A percentile compares a stretch with the other conserved stretches of the same genome.
Conservation (phyloP, 768 basidiomycete genomes). For the Rhodosporidiobolus sp. region DNA sequence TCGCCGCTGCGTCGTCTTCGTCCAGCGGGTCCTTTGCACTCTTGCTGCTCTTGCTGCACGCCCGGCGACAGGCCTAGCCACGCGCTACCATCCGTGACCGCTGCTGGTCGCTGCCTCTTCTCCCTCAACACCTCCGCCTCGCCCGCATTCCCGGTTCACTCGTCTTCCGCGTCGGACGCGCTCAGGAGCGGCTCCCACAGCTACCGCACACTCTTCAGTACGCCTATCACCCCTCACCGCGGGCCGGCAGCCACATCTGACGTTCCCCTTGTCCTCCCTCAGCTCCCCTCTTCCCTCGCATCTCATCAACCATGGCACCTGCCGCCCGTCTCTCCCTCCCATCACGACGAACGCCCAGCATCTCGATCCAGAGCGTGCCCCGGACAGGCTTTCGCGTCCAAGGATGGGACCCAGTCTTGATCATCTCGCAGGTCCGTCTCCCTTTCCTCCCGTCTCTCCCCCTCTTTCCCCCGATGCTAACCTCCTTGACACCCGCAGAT, state of each 20-base stretch:
- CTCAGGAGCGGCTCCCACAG: too few species aligned
- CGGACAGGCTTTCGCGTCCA: constrained; percentile 42
- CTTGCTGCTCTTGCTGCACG: too few species aligned
- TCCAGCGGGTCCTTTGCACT: too few species aligned
- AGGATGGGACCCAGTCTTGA: constrained; percentile 84
- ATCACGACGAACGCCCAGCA: neutral
- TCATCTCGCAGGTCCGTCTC: constrained; percentile 72
- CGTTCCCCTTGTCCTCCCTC: neutral
- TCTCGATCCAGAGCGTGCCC: constrained; percentile 12
- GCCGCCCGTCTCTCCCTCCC: constrained; percentile 34
- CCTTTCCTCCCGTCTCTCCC: neutral
- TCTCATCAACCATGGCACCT: constrained; percentile 19
- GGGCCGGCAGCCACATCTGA: neutral
- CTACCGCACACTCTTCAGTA: too few species aligned
- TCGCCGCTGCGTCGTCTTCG: too few species aligned
- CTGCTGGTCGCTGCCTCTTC: too few species aligned
- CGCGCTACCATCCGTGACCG: too few species aligned
- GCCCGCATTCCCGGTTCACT: too few species aligned
- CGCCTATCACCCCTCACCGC: too few species aligned
- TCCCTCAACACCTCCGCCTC: too few species aligned
- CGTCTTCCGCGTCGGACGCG: too few species aligned
- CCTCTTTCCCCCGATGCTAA: neutral
- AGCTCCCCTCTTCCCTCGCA: neutral
- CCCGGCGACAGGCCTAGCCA: too few species aligned
- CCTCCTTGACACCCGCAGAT: constrained; percentile 58